A percentile compares a stretch with the other conserved stretches of the same genome.
Evolutionary conservation across 306 rosid species (phyloP).

Genomic region (Medicago truncatula): MtrunA17r5.0-ANR NC_053042.1:4441001-4441500

Average conservation of each 20-base stretch:
- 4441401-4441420: conserved; percentile 27
- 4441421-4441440: not conserved
- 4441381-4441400: conserved; percentile 20
- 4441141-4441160: not conserved
- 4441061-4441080: conserved; percentile 97
- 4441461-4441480: too few species aligned
- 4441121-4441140: conserved; percentile 22
- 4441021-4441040: conserved; percentile 35
- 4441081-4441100: conserved; percentile 77
- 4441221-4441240: not conserved
- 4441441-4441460: too few species aligned
- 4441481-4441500: too few species aligned
- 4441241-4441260: not conserved
- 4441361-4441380: not conserved
- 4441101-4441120: conserved; percentile 18
- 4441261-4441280: conserved; percentile 6
- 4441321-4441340: not conserved
- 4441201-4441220: not conserved
- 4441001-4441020: conserved; percentile 15
- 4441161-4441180: not conserved
- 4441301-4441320: not conserved
- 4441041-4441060: conserved; percentile 87
- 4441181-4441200: not conserved
- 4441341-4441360: conserved; percentile 11
- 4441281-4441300: not conserved